A percentile compares a stretch with the other conserved stretches of the same genome.
phyloP scores from a whole-genome alignment of 257 asterid genomes.

The Ajuga chamaepitys region DNA sequence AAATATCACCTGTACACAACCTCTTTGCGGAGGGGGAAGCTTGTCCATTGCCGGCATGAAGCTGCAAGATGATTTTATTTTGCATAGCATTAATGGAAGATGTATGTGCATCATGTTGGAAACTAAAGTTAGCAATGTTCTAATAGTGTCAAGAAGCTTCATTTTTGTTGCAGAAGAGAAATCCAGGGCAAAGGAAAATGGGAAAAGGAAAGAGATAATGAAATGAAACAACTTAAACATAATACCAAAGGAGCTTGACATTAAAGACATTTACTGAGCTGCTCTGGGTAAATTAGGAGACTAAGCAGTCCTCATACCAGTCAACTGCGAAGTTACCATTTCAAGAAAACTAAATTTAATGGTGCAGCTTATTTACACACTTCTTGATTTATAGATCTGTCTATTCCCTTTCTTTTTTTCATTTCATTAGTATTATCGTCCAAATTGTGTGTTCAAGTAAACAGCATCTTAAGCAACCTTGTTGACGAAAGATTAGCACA shows the following conservation, averaged over 20 bases:
- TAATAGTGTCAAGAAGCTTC: slow-evolving; percentile 6
- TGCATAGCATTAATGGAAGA: slow-evolving; percentile 7
- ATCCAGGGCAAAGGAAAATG: not conserved
- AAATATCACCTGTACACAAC: slow-evolving; percentile 54
- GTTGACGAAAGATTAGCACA: not conserved
- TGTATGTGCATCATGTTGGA: slow-evolving; percentile 1
- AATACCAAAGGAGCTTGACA: not conserved
- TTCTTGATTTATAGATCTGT: not conserved
- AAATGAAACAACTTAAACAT: not conserved
- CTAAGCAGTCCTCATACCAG: not conserved
- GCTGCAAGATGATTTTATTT: slow-evolving; percentile 43
- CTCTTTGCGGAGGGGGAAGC: slow-evolving; percentile 63
- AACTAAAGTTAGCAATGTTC: not conserved
- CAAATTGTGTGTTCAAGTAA: not conserved
- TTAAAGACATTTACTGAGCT: not conserved
- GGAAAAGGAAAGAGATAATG: not conserved
- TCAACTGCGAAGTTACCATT: slow-evolving; percentile 12
- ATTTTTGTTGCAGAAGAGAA: slow-evolving; percentile 1
- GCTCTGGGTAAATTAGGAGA: not conserved
- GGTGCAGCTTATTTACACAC: not conserved
- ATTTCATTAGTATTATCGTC: slow-evolving; percentile 11
- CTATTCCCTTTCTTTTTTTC: not conserved
- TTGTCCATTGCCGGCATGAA: slow-evolving; percentile 77
- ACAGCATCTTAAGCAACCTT: not conserved
- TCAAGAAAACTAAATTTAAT: not conserved